These are phyloP conservation scores for Hypoxylon fragiforme DNA, from an alignment of 495 filamentous ascomycete genomes.

Conservation along the genomic window DNA sequence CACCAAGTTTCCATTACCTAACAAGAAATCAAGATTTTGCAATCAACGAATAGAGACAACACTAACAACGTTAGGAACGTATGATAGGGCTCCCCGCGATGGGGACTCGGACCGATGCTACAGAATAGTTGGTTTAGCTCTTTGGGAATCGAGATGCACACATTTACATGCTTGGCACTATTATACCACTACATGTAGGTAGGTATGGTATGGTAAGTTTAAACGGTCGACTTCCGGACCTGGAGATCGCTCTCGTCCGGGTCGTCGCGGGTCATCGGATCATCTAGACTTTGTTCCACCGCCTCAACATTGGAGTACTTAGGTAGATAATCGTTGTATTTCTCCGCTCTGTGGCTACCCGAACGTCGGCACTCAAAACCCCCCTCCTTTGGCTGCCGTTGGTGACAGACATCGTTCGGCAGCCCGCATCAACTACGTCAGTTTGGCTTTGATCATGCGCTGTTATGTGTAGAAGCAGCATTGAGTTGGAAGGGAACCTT, in stretches of 20 bases:
- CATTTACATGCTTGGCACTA: too few relatives aligned
- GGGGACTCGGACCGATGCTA: slow-evolving; percentile 23
- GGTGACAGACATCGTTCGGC: slow-evolving; percentile 8
- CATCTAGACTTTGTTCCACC: slow-evolving; percentile 11
- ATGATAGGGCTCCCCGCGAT: slow-evolving; percentile 7
- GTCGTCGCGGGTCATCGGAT: slow-evolving; percentile 1
- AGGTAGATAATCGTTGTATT: slow-evolving; percentile 7
- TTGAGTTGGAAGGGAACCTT: too few relatives aligned
- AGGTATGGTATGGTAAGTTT: too few relatives aligned
- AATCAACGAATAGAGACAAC: slow-evolving; percentile 8
- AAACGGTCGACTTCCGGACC: neutral
- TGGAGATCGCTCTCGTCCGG: slow-evolving; percentile 5
- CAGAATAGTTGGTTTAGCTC: slow-evolving; percentile 1
- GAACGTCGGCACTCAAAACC: slow-evolving; percentile 21
- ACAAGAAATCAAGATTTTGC: slow-evolving; percentile 4
- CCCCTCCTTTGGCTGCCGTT: slow-evolving; percentile 10
- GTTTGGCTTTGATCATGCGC: too few relatives aligned
- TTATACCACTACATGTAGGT: too few relatives aligned
- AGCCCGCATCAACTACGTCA: slow-evolving; percentile 7
- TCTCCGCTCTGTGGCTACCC: slow-evolving; percentile 23
- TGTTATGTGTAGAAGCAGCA: too few relatives aligned
- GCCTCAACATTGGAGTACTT: slow-evolving; percentile 4
- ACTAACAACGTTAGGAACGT: neutral
- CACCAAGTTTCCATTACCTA: slow-evolving; percentile 27
- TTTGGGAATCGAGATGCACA: slow-evolving; percentile 3